These are phyloP conservation scores for Barnettozyma pratensis DNA, from an alignment of 805 yeast genomes.

Conservation along the genomic window DNA sequence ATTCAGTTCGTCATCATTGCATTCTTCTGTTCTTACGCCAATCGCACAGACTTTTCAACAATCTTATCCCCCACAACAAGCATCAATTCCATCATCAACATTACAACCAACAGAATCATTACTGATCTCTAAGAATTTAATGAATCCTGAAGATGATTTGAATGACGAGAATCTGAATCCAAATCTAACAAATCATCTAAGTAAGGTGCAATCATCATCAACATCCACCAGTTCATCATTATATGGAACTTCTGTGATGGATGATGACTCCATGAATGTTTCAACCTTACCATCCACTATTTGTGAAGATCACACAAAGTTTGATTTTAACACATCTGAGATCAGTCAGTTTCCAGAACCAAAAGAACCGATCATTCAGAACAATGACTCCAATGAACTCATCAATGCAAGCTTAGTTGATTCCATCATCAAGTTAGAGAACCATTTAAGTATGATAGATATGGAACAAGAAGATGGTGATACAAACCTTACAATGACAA, in stretches of 20 bases:
- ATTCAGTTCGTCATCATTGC: background rate
- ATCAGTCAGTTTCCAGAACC: background rate
- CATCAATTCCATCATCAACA: background rate
- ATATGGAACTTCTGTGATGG: conserved; percentile 3
- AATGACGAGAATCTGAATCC: conserved; percentile 2
- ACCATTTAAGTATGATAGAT: background rate
- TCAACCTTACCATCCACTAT: conserved; percentile 7
- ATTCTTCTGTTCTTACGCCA: background rate
- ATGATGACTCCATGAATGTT: conserved; percentile 6
- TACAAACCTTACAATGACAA: background rate
- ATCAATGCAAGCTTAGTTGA: conserved; percentile 12
- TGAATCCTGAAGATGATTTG: background rate
- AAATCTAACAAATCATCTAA: background rate
- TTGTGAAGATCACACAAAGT: background rate
- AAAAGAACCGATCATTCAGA: conserved; percentile 1
- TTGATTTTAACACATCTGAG: background rate
- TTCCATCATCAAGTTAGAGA: conserved; percentile 20
- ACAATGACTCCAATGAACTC: background rate
- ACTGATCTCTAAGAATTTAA: background rate
- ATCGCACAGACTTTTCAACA: background rate
- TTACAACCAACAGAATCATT: background rate
- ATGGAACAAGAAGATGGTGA: background rate
- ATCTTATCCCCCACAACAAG: no score
- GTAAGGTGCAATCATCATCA: conserved; percentile 1
- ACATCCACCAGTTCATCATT: conserved; percentile 5